Evolutionary conservation across 352 stramenopile species (phyloP).

Genomic region (Pythium coloratum): DNA sequence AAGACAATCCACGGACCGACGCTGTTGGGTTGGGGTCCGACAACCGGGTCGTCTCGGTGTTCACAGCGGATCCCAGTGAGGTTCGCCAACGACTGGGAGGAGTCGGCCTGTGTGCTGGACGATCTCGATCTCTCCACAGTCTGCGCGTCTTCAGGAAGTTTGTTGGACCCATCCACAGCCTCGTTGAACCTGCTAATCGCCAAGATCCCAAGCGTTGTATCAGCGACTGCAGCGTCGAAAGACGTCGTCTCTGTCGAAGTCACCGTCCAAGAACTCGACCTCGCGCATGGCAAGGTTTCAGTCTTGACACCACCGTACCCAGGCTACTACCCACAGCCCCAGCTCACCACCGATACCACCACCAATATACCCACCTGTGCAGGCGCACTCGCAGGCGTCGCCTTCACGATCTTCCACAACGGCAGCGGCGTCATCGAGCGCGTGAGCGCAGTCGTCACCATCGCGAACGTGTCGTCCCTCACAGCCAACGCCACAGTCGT

Average conservation of each 20-base stretch:
- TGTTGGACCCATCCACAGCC: conserved; percentile 23
- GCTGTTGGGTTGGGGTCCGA: conserved; percentile 25
- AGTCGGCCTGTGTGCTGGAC: conserved; percentile 18
- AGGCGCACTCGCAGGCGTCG: conserved; percentile 28
- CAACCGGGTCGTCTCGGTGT: conserved; percentile 32
- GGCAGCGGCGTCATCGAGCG: conserved; percentile 30
- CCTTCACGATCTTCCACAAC: conserved; percentile 37
- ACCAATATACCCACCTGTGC: conserved; percentile 19
- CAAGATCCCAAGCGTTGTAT: conserved; percentile 9
- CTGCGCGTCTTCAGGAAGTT: conserved; percentile 13
- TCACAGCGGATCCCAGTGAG: conserved; percentile 25
- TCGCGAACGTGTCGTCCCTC: conserved; percentile 23
- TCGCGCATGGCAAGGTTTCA: not conserved
- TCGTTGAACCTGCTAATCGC: conserved; percentile 23
- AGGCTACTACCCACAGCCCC: conserved; percentile 28
- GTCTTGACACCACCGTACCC: conserved; percentile 20
- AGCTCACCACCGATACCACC: conserved; percentile 7
- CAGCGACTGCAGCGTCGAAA: not conserved
- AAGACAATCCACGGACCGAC: conserved; percentile 19
- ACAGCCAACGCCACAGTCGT: not conserved
- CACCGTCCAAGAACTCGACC: conserved; percentile 14
- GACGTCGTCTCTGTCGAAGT: conserved; percentile 20
- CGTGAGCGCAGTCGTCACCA: conserved; percentile 24
- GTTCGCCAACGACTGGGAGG: conserved; percentile 25
- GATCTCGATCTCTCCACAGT: conserved; percentile 10